Percentiles rank a stretch among this genome's conserved stretches.
Conservation (phyloP, 1,284 basidiomycete genomes). For the Ceratobasidium sp. region DNA sequence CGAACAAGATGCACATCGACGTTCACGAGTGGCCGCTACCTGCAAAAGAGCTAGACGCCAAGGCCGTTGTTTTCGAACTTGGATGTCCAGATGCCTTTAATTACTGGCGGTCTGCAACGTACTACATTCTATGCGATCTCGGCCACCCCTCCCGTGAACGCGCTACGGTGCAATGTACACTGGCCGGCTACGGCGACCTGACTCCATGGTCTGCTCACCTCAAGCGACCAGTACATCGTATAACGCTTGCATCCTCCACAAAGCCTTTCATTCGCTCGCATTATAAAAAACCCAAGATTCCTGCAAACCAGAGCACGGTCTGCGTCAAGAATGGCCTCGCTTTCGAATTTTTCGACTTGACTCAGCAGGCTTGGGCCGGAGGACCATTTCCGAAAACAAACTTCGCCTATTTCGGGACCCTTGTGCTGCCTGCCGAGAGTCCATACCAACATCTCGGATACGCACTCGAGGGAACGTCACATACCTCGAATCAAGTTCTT, state of each 20-base stretch:
- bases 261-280: constrained; percentile 59
- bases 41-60: constrained; percentile 47
- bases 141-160: background rate
- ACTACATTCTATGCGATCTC: constrained; percentile 51
- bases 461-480: constrained; percentile 55
- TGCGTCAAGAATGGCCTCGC: constrained; percentile 57
- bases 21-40: constrained; percentile 66
- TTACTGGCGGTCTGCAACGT: constrained; percentile 61
- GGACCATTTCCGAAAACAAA: constrained; percentile 45
- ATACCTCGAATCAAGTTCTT: constrained; percentile 60
- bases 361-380: constrained; percentile 43
- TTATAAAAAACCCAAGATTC: constrained; percentile 54
- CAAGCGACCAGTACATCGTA: background rate
- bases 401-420: constrained; percentile 52
- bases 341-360: constrained; percentile 50
- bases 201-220: background rate
- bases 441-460: constrained; percentile 57
- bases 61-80: constrained; percentile 61
- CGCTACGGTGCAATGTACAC: background rate
- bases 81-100: constrained; percentile 57
- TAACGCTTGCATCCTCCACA: constrained; percentile 58
- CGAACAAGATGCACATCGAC: constrained; percentile 53
- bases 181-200: background rate
- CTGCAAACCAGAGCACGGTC: constrained; percentile 49
- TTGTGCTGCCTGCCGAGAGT: constrained; percentile 52